phyloP scores from a whole-genome alignment of 352 stramenopile genomes.

The Phytophthora foliorum region DNA sequence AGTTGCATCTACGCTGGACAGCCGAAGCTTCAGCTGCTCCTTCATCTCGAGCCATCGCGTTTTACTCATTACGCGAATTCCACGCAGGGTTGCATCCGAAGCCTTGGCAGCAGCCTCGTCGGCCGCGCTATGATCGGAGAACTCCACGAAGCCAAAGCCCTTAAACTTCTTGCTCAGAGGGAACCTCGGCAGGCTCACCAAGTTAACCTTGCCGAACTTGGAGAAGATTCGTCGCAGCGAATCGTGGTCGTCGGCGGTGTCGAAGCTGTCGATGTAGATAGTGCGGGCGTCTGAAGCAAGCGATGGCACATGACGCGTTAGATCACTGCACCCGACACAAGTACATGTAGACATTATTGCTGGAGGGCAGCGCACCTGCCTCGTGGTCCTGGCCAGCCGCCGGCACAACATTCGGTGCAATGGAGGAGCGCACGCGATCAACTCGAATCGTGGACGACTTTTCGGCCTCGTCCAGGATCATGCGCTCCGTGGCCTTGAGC shows the following conservation, averaged over 20 bases:
- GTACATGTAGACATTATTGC: background rate
- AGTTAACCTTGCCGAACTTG: slow-evolving; percentile 76
- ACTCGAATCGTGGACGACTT: slow-evolving; percentile 66
- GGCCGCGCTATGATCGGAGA: slow-evolving; percentile 48
- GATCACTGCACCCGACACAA: background rate
- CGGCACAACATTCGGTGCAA: slow-evolving; percentile 56
- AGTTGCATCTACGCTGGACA: slow-evolving; percentile 20
- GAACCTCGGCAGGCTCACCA: slow-evolving; percentile 84
- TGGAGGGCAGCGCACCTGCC: slow-evolving; percentile 15
- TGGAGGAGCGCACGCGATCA: slow-evolving; percentile 46
- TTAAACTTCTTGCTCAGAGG: slow-evolving; percentile 76
- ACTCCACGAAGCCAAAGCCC: slow-evolving; percentile 88
- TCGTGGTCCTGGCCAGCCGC: slow-evolving; percentile 34
- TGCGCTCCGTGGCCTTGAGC: slow-evolving; percentile 63
- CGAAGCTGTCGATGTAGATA: slow-evolving; percentile 84
- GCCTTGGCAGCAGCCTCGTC: slow-evolving; percentile 32
- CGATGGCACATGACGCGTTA: background rate
- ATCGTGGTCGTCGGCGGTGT: slow-evolving; percentile 68
- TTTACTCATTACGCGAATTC: slow-evolving; percentile 72
- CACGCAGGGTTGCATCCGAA: slow-evolving; percentile 34
- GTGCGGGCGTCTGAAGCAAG: slow-evolving; percentile 51
- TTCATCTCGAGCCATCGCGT: slow-evolving; percentile 69
- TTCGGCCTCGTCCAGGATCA: slow-evolving; percentile 64
- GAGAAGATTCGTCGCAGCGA: slow-evolving; percentile 66
- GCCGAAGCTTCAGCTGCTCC: slow-evolving; percentile 63